Conservation (phyloP, 345 rosid species). For the Arabidopsis arenosa region DNA sequence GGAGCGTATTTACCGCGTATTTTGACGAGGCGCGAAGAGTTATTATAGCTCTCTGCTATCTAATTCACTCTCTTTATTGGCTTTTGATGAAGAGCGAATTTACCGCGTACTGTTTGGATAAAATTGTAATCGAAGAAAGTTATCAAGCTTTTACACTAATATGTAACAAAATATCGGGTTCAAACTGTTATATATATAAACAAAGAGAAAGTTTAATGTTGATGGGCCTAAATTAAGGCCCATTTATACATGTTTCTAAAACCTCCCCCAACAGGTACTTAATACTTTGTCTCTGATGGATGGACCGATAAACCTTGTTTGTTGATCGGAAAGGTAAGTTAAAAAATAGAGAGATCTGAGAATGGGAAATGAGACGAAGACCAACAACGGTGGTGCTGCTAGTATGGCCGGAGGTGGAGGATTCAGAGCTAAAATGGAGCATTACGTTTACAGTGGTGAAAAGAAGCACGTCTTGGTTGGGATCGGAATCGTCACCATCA, state of each 20-base stretch:
- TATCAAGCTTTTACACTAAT: neutral
- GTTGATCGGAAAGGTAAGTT: neutral
- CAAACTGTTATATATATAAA: neutral
- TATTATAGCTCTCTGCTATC: neutral
- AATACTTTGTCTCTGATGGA: neutral
- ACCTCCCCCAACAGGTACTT: neutral
- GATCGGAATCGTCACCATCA: conserved; percentile 57
- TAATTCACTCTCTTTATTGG: neutral
- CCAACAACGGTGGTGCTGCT: conserved; percentile 19
- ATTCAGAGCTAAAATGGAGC: conserved; percentile 65
- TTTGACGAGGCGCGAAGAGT: neutral
- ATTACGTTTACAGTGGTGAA: conserved; percentile 78
- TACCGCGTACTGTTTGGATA: conserved; percentile 3
- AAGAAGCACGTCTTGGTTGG: conserved; percentile 86
- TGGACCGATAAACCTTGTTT: conserved; percentile 34
- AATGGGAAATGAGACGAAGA: conserved; percentile 37
- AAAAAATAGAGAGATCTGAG: conserved; percentile 16
- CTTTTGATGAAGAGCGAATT: neutral
- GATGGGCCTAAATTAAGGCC: neutral
- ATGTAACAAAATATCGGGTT: neutral
- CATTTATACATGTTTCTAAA: neutral
- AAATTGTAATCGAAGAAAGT: neutral
- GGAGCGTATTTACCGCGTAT: neutral
- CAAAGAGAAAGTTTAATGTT: neutral
- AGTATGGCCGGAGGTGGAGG: conserved; percentile 46